phyloP scores from a whole-genome alignment of 2,329 filamentous ascomycete genomes.

The Pseudovirgaria hyperparasitica region DNA sequence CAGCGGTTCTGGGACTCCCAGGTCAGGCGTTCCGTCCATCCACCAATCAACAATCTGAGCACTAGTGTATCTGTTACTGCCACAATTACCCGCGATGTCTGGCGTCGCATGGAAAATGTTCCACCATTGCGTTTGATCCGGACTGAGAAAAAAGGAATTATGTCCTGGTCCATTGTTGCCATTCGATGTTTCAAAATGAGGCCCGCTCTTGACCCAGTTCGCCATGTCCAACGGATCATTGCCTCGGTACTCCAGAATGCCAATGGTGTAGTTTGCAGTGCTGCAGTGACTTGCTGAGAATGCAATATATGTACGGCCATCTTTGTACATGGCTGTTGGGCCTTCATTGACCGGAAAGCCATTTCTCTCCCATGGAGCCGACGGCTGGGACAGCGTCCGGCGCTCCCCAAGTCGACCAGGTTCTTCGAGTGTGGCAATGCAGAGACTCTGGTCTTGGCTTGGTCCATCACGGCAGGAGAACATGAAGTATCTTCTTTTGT shows the following conservation, averaged over 20 bases:
- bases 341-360: constrained; percentile 5
- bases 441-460: constrained; percentile 16
- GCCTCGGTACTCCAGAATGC: constrained; percentile 4
- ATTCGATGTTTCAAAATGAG: constrained; percentile 5
- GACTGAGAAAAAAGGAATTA: constrained; percentile 7
- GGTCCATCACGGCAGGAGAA: constrained; percentile 3
- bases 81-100: constrained; percentile 2
- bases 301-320: constrained; percentile 1
- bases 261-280: constrained; percentile 3
- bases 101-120: constrained; percentile 7
- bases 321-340: constrained; percentile 3
- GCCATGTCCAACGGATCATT: constrained; percentile 2
- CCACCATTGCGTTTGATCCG: constrained; percentile 5
- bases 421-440: constrained; percentile 16
- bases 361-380: constrained; percentile 4
- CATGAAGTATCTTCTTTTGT: constrained; percentile 3
- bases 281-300: constrained; percentile 4
- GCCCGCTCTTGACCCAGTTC: constrained; percentile 5
- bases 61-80: constrained; percentile 4
- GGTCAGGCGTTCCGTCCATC: constrained; percentile 3
- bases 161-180: constrained; percentile 6
- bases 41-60: constrained; percentile 4
- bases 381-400: constrained; percentile 2
- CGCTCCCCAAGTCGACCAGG: constrained; percentile 3
- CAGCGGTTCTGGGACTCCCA: constrained; percentile 1